Evolutionary conservation across 2,329 filamentous ascomycete species (phyloP).

Genomic region (Penicillium sp.): DNA sequence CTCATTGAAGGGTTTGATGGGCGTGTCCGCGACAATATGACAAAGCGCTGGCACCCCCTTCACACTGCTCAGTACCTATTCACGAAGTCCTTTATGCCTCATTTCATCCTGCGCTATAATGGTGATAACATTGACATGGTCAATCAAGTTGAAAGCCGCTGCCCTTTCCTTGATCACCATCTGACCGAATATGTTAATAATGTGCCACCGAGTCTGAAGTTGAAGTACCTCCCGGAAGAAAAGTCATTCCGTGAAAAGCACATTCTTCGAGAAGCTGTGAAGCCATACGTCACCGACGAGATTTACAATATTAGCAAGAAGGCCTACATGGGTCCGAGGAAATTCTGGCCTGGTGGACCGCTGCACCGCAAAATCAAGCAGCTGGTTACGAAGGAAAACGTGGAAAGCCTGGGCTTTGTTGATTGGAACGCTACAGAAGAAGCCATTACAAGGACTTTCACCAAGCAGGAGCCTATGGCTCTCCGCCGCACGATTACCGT

Average conservation of each 20-base stretch:
- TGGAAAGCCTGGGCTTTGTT: slow-evolving; percentile 44
- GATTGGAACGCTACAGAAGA: slow-evolving; percentile 15
- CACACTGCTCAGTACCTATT: slow-evolving; percentile 42
- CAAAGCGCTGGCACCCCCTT: slow-evolving; percentile 40
- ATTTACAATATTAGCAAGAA: slow-evolving; percentile 52
- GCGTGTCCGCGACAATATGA: neutral
- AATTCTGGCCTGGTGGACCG: slow-evolving; percentile 44
- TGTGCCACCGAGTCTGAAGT: slow-evolving; percentile 33
- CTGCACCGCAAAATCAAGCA: slow-evolving; percentile 35
- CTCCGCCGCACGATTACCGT: neutral
- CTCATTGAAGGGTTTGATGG: neutral
- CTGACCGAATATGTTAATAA: slow-evolving; percentile 29
- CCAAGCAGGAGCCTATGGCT: neutral
- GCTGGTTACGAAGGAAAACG: slow-evolving; percentile 38
- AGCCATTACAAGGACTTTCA: neutral
- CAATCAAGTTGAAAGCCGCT: slow-evolving; percentile 16
- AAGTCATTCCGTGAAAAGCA: slow-evolving; percentile 48
- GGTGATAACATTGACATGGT: slow-evolving; percentile 43
- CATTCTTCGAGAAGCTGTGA: slow-evolving; percentile 51
- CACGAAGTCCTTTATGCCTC: slow-evolving; percentile 37
- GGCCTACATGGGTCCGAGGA: slow-evolving; percentile 48
- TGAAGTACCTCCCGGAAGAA: neutral
- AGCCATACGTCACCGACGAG: slow-evolving; percentile 53
- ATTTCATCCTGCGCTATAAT: slow-evolving; percentile 43
- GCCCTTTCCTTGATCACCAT: slow-evolving; percentile 33